phyloP scores from a whole-genome alignment of 2,329 filamentous ascomycete genomes.

The Calonectria hawksworthii region DNA sequence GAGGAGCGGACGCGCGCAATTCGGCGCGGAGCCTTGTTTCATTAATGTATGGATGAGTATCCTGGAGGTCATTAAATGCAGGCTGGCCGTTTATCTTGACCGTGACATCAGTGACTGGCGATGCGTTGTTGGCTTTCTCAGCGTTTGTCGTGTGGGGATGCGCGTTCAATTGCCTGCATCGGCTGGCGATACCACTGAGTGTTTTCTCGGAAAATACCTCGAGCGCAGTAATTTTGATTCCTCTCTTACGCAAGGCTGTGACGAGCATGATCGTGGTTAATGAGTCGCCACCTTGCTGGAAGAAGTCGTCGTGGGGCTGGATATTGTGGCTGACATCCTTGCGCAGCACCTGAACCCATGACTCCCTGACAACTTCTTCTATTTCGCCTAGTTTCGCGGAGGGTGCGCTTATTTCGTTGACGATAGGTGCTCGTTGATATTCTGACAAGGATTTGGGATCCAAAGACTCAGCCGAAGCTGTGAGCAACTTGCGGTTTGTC shows the following conservation, averaged over 20 bases:
- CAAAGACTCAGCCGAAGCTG: background rate
- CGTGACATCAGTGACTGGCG: background rate
- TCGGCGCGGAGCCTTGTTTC: background rate
- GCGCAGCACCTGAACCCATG: background rate
- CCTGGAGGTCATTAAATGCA: background rate
- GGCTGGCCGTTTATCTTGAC: background rate
- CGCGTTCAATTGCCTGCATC: background rate
- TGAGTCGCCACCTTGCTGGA: background rate
- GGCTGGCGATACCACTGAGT: background rate
- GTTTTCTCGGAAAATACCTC: background rate
- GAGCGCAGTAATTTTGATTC: background rate
- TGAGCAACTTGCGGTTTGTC: background rate
- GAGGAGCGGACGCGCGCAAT: background rate
- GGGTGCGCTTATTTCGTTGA: rapidly evolving
- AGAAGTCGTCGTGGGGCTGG: background rate
- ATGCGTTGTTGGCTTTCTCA: too few species aligned
- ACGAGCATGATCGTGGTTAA: background rate
- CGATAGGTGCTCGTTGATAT: background rate
- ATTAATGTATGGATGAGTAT: background rate
- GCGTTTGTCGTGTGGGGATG: background rate
- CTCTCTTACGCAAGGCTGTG: background rate
- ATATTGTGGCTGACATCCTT: background rate
- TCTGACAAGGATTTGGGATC: background rate
- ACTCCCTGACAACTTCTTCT: background rate
- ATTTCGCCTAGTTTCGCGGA: background rate